Base-by-base conservation (phyloP, 2,329 filamentous ascomycete species). In the Coleophoma cylindrospora region DNA sequence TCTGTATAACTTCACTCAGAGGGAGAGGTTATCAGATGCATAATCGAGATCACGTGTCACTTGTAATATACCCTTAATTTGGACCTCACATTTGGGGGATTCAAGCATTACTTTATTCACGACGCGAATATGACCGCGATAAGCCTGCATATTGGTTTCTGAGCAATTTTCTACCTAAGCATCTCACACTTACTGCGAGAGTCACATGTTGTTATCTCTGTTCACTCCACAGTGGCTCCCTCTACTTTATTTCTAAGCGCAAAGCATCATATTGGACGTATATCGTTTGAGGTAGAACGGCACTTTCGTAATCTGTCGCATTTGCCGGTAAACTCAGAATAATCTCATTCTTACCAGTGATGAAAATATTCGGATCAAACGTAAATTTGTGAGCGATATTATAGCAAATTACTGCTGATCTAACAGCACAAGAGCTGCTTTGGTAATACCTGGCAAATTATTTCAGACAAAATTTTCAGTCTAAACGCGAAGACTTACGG, bases 251-350 rank as follows among this genome's bases (percentile, higher is more conserved):
- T 59, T 86, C 82, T 44, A 85, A 58, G 46, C 81, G 70, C 60
- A 86, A 58, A 2, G 82, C 81, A 66, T 86, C 82, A 55, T 86
- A 86, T 67, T 86, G 81, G 7, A 86, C 75, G 62, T 86, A 86
- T 0, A 81, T 70, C 1, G 72, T 74, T 40, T 67, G 66, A 0
- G 80, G 73, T 50, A 84, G 55, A 10, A 84, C 46, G 0, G 82
- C 81, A 33, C 74, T 75, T 65, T 84, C 79, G 14, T 76, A 75
- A 56, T 83, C 72, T 3, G 77, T 84, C 1, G 74, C 81, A 44
- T 82, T 80, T 43, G 70, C 76, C 12, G 83, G 82, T 51, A 86
- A 57, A 54, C 78, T 80, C 40, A 86, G 62, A 0, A 81, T 67
- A 33, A 86, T 65, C 57, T 73, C 68, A 54, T 85, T 86, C 51